Evolutionary conservation across 2,329 filamentous ascomycete species (phyloP).

Genomic region (Aspergillus melleus): DNA sequence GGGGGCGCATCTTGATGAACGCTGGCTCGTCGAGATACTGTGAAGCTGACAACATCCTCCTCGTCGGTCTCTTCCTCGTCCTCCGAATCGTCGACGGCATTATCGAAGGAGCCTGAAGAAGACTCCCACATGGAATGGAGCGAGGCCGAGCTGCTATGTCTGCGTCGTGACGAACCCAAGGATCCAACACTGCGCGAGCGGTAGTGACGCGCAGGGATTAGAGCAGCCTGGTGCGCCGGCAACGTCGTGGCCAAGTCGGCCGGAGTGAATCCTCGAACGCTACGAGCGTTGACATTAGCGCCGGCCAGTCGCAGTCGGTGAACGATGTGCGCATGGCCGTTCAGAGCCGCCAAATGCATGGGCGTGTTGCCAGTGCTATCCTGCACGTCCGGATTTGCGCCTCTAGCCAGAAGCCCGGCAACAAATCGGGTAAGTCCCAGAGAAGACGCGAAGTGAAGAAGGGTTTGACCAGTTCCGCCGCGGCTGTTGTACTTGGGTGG

Average conservation of each 20-base stretch:
- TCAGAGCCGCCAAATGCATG: conserved; percentile 77
- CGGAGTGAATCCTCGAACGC: conserved; percentile 67
- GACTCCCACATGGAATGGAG: conserved; percentile 67
- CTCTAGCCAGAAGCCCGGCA: conserved; percentile 72
- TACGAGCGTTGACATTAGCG: conserved; percentile 70
- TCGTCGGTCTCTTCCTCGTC: conserved; percentile 28
- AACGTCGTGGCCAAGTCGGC: conserved; percentile 69
- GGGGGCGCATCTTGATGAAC: conserved; percentile 33
- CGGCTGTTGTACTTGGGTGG: conserved; percentile 67
- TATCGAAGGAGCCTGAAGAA: conserved; percentile 48
- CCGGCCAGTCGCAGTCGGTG: conserved; percentile 71
- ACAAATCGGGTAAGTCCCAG: conserved; percentile 74
- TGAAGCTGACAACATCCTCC: conserved; percentile 26
- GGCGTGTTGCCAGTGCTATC: conserved; percentile 81
- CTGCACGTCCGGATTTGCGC: conserved; percentile 72
- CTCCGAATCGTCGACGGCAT: conserved; percentile 43
- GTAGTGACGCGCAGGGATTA: conserved; percentile 61
- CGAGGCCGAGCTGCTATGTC: conserved; percentile 64
- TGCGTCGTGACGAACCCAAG: conserved; percentile 56
- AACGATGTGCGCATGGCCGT: conserved; percentile 73
- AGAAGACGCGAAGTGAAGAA: conserved; percentile 77
- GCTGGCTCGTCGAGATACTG: conserved; percentile 38
- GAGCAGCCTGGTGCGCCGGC: conserved; percentile 63
- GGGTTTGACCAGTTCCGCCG: conserved; percentile 69
- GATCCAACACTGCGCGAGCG: conserved; percentile 65